Evolutionary conservation across 805 yeast species (phyloP).

Genomic region (Starmerella khaoyaiensis): DNA sequence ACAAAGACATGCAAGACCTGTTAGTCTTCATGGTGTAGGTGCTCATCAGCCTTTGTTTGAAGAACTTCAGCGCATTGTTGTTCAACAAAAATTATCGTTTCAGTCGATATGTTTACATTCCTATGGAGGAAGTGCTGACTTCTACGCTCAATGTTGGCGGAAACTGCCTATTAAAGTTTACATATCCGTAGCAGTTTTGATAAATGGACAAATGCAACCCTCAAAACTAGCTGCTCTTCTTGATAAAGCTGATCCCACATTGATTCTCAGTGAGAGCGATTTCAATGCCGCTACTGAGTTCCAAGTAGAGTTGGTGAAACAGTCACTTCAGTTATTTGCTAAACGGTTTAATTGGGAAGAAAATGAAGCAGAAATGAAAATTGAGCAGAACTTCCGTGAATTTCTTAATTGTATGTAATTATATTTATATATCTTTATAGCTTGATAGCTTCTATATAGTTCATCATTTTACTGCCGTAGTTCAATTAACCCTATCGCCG

Average conservation of each 20-base stretch:
- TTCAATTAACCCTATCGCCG: no score
- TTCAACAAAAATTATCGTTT: no score
- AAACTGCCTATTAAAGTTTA: slow-evolving; percentile 26
- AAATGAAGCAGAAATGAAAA: slow-evolving; percentile 1
- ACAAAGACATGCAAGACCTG: slow-evolving; percentile 33
- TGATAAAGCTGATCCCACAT: slow-evolving; percentile 27
- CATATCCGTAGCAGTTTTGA: slow-evolving; percentile 43
- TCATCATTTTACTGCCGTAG: no score
- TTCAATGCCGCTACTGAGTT: slow-evolving; percentile 25
- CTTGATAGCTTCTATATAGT: no score
- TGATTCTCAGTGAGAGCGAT: slow-evolving; percentile 44
- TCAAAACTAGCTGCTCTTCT: slow-evolving; percentile 27
- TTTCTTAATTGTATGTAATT: no score
- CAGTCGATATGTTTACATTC: slow-evolving; percentile 58
- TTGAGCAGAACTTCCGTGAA: slow-evolving; percentile 6
- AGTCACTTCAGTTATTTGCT: slow-evolving; percentile 4
- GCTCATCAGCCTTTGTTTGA: slow-evolving; percentile 54
- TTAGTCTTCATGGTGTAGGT: slow-evolving; percentile 77
- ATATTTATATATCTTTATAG: no score
- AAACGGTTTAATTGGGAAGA: slow-evolving; percentile 4
- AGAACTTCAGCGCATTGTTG: slow-evolving; percentile 28
- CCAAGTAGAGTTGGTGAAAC: slow-evolving; percentile 18
- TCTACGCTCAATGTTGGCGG: slow-evolving; percentile 22
- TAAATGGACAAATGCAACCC: slow-evolving; percentile 31
- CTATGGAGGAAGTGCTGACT: slow-evolving; percentile 71